These are phyloP conservation scores for Aphanomyces stellatus DNA, from an alignment of 352 stramenopile species.

Conservation along the genomic window DNA sequence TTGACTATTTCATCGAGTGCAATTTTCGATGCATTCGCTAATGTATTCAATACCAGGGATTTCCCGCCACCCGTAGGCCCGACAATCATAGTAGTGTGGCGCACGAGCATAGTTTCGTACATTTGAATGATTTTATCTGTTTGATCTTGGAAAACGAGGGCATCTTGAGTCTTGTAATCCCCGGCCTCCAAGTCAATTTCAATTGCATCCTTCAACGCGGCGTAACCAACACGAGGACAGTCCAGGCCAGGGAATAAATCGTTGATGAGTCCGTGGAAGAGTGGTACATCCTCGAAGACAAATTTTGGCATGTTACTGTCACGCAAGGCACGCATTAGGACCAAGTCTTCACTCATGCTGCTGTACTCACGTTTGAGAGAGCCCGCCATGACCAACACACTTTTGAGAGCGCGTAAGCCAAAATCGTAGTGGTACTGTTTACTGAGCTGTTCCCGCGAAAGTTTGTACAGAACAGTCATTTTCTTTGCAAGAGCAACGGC, in stretches of 20 bases:
- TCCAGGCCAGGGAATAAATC: conserved; percentile 93
- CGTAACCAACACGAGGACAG: conserved; percentile 89
- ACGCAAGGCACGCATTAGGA: conserved; percentile 91
- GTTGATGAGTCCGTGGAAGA: conserved; percentile 93
- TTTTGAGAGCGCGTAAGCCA: conserved; percentile 89
- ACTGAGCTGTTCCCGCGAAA: conserved; percentile 91
- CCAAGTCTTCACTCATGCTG: conserved; percentile 89
- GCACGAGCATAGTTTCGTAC: conserved; percentile 94
- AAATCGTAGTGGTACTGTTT: conserved; percentile 97
- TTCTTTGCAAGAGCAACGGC: conserved; percentile 87
- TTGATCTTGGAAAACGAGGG: conserved; percentile 73
- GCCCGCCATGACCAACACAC: conserved; percentile 91
- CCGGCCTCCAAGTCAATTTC: conserved; percentile 70
- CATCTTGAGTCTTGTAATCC: conserved; percentile 74
- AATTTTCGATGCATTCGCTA: conserved; percentile 74
- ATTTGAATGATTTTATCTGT: conserved; percentile 97
- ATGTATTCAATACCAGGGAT: conserved; percentile 85
- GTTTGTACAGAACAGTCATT: conserved; percentile 93
- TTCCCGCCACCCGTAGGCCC: conserved; percentile 91
- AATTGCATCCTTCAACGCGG: conserved; percentile 82
- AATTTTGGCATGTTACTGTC: conserved; percentile 97
- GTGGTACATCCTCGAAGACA: conserved; percentile 92
- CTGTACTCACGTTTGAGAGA: conserved; percentile 90
- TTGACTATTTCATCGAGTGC: conserved; percentile 87
- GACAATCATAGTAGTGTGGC: conserved; percentile 95